These are phyloP conservation scores for Clavispora santaluciae DNA, from an alignment of 805 yeast species.

Conservation along the genomic window DNA sequence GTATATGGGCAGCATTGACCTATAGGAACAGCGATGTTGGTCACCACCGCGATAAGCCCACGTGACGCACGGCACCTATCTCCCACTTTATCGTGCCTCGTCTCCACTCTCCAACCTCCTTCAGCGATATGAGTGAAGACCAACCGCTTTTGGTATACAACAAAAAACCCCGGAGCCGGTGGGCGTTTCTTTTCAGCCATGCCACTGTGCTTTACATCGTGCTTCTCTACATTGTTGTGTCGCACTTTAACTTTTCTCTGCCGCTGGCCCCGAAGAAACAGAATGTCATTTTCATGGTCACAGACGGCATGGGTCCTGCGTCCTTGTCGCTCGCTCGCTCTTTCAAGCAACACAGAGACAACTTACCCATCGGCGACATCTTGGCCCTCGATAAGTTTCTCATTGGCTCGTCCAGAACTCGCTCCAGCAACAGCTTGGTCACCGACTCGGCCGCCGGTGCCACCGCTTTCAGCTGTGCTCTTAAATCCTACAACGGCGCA, in stretches of 20 bases:
- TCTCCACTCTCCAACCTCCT: background rate
- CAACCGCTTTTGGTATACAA: background rate
- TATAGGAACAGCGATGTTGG: too few relatives aligned
- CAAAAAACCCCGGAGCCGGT: background rate
- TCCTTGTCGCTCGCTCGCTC: constrained; percentile 76
- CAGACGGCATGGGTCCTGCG: constrained; percentile 96
- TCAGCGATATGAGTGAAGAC: background rate
- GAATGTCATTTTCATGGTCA: constrained; percentile 81
- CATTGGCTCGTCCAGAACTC: constrained; percentile 81
- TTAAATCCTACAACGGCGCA: constrained; percentile 85
- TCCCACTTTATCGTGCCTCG: background rate
- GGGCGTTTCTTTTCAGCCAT: background rate
- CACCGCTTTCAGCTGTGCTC: constrained; percentile 83
- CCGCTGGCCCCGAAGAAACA: constrained; percentile 39
- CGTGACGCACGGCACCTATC: background rate
- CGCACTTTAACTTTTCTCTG: constrained; percentile 1
- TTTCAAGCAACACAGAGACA: constrained; percentile 59
- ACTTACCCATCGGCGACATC: constrained; percentile 49
- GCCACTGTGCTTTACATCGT: background rate
- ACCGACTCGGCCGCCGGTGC: constrained; percentile 99
- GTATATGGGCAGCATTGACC: too few relatives aligned
- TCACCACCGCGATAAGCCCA: constrained; percentile 1
- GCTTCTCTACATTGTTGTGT: background rate
- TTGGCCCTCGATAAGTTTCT: constrained; percentile 63
- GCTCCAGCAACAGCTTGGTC: constrained; percentile 68